Evolutionary conservation across 768 basidiomycete species (phyloP).

Genomic region (Astraeus odoratus): DNA sequence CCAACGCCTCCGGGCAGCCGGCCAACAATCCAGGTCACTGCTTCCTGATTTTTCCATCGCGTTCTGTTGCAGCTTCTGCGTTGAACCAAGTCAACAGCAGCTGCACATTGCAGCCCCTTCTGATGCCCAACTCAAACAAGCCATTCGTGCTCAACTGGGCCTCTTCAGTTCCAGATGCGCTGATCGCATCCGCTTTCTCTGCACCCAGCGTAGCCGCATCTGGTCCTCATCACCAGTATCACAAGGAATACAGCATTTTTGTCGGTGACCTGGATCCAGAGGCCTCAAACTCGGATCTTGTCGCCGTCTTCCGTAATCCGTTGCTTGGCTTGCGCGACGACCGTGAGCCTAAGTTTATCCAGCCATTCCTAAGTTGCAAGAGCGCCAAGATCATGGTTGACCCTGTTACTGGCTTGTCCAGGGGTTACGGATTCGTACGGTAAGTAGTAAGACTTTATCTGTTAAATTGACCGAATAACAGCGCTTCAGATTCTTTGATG

Average conservation of each 20-base stretch:
- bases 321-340: constrained; percentile 80
- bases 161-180: constrained; percentile 32
- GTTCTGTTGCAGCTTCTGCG: constrained; percentile 61
- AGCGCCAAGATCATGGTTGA: constrained; percentile 96
- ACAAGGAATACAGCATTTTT: constrained; percentile 90
- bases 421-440: constrained; percentile 93
- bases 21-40: constrained; percentile 84
- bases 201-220: constrained; percentile 23
- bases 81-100: constrained; percentile 56
- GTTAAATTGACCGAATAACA: constrained; percentile 3
- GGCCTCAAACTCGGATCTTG: constrained; percentile 92
- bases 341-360: constrained; percentile 82
- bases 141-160: constrained; percentile 84
- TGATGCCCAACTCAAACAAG: constrained; percentile 83
- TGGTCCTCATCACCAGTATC: constrained; percentile 47
- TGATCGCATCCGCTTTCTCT: constrained; percentile 25
- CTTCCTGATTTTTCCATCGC: constrained; percentile 78
- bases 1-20: constrained; percentile 54
- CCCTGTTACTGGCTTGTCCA: constrained; percentile 80
- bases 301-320: constrained; percentile 87
- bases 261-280: constrained; percentile 92
- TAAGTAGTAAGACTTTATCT: constrained; percentile 26
- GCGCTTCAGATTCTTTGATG: constrained; percentile 70
- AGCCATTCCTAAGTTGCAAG: constrained; percentile 86
- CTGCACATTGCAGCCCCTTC: constrained; percentile 36